Percentiles rank a stretch among this genome's conserved stretches.
phyloP scores from a whole-genome alignment of 2,329 filamentous ascomycete species.

The Penicillium sp. region DNA sequence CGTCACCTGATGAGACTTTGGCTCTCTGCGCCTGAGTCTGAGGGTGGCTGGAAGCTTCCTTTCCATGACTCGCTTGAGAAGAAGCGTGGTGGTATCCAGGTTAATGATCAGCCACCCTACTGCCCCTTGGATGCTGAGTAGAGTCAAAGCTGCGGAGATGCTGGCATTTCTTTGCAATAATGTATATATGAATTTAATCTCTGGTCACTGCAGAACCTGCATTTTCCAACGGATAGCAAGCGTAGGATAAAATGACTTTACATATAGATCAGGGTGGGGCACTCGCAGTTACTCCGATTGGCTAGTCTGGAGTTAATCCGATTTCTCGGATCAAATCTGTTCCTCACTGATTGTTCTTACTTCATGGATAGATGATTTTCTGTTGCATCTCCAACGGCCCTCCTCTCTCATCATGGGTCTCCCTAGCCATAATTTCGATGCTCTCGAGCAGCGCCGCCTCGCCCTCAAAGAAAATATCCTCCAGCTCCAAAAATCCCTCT shows the following conservation, averaged over 20 bases:
- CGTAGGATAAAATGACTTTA: no score
- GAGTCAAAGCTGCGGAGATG: background rate
- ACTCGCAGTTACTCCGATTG: background rate
- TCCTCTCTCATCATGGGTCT: constrained; percentile 30
- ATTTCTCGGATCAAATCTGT: background rate
- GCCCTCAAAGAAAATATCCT: constrained; percentile 74
- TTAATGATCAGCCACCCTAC: constrained; percentile 26
- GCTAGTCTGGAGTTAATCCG: background rate
- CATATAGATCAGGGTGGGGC: no score
- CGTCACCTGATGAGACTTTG: constrained; percentile 32
- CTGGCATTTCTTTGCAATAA: background rate
- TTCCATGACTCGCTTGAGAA: constrained; percentile 26
- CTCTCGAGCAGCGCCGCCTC: constrained; percentile 73
- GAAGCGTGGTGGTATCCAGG: constrained; percentile 31
- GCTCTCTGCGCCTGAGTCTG: constrained; percentile 25
- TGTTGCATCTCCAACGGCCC: background rate
- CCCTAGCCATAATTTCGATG: constrained; percentile 56
- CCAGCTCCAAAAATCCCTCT: constrained; percentile 72
- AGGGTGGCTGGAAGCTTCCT: constrained; percentile 29
- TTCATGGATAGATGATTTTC: background rate
- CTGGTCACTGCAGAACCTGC: background rate
- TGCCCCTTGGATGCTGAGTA: constrained; percentile 29
- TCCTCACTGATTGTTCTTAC: background rate
- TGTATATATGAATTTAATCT: background rate
- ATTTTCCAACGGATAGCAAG: no score